Conservation (phyloP, 768 basidiomycete genomes). For the Naganishia antarctica region DNA sequence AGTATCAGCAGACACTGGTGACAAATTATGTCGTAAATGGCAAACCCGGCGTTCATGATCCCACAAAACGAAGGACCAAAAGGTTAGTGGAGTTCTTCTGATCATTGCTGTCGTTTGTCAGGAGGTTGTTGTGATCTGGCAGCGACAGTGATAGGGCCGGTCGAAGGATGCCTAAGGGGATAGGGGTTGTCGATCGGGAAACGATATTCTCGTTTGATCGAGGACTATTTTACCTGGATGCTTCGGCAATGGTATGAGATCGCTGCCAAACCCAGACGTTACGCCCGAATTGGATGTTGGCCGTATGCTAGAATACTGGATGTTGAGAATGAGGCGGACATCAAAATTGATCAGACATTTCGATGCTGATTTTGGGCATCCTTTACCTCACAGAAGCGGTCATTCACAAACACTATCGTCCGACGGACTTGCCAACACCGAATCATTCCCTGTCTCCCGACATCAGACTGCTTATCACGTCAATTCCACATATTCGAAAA, state of each 20-base stretch:
- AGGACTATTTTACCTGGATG: too few species aligned
- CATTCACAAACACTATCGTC: not conserved
- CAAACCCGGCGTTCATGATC: constrained; percentile 14
- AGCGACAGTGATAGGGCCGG: too few species aligned
- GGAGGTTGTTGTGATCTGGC: too few species aligned
- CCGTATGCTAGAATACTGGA: too few species aligned
- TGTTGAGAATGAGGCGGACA: too few species aligned
- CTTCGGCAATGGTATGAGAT: too few species aligned
- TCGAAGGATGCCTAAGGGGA: too few species aligned
- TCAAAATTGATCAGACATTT: too few species aligned
- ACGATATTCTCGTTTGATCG: too few species aligned
- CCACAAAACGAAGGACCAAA: constrained; percentile 5
- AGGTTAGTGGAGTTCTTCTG: constrained; percentile 3
- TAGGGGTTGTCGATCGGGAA: too few species aligned
- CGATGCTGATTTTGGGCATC: not conserved
- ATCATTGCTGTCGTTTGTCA: not conserved
- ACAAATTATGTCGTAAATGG: constrained; percentile 19
- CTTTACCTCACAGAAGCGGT: not conserved
- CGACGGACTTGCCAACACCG: not conserved
- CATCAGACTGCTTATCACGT: not conserved
- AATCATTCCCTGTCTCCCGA: not conserved
- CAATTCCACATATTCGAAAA: not conserved
- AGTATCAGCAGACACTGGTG: constrained; percentile 19
- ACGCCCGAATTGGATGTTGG: too few species aligned
- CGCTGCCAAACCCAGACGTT: too few species aligned